Base-by-base conservation (phyloP, 306 rosid genomes). In the Cotoneaster glaucophyllus region DNA sequence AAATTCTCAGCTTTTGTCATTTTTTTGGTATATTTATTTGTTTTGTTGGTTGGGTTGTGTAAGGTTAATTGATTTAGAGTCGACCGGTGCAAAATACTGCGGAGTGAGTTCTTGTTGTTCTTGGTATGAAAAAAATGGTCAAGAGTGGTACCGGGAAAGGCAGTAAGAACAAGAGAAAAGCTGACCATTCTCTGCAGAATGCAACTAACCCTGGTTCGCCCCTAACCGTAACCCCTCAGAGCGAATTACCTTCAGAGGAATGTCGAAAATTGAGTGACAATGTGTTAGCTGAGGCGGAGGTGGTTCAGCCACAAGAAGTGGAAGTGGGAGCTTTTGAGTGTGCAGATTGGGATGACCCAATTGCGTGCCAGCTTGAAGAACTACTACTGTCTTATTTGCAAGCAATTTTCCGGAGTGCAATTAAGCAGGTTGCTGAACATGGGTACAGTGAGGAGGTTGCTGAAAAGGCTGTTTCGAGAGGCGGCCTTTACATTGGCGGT, bases 321-420 rank as follows among this genome's bases (percentile, higher is more conserved):
- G 81, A 67, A 17, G 59, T 11, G 15, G 73, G 58, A 48, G 70
- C 69, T 61, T 63, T 12, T 58, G 89, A 85, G 66, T 32, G 64
- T 80, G 66, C 56, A 34, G 91, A 88, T 74, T 85, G 93, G 96
- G 82, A 75, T 66, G 88, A 88, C 81, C 87, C 88, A 13, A 77
- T 85, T 52, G 87, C 81, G 25, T 37, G 64, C 28, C 79, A 83
- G 73, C 87, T 90, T 58, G 91, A 87, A 82, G 87, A 80, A 54
- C 64, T 84, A 24, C 53, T 90, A 64, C 28, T 85, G 65, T 70
- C 83, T 14, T 84, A 86, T 76, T 80, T 88, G 91, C 79, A 76
- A 71, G 78, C 74, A 0, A 53, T 88, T 84, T 88, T 88, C 64
- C 62, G 28, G 34, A 76, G 77, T 70, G 93, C 90, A n/a, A 50